Base-by-base conservation (phyloP, 768 basidiomycete species). In the Dictyophora rubrovolvata region DNA sequence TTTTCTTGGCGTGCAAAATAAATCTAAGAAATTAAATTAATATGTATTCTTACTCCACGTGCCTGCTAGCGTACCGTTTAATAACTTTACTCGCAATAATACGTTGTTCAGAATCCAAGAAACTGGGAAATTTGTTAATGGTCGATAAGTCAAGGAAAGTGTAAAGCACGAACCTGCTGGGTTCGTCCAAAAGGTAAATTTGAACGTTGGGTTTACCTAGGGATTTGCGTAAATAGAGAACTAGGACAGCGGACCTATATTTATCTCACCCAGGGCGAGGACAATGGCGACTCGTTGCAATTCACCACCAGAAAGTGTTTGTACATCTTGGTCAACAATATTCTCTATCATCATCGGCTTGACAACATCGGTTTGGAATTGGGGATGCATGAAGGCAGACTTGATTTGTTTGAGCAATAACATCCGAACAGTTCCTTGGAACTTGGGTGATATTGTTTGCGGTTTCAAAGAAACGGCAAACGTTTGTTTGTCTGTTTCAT, bases 91-190 rank as follows among this genome's bases (percentile, higher is more conserved):
- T 86, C 17, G 95, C 90, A 63, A 94, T 91, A 70, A 99, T 98
- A 84, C 96, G 96, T 71, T 99, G 96, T 70, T 99, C 96, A 34
- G 95, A 97, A 69, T 99, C 96, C 65, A 99, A 77, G 86, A 94
- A 95, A 71, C 87, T 89, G 56, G 46, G 53, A 50, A 60, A 20
- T 22, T n/a, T 2, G 33, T 53, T 23, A 47, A 53, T 28, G 7
- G 20, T 60, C 56, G 48, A 58, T 54, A 35, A 28, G 14, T 33
- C 47, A 23, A 22, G 47, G 48, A 61, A 51, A 17, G 21, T 16
- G n/a, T 5, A 10, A 21, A 54, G 33, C 16, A 74, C 77, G 65
- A 65, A 85, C 84, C 79, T 82, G 73, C 83, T 85, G 2, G 95
- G 95, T 71, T 99, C 96, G 71, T 99, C 96, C 54, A 99, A 85